Evolutionary conservation across 2,329 filamentous ascomycete genomes (phyloP).

Genomic region (Neonectria sp.): DNA sequence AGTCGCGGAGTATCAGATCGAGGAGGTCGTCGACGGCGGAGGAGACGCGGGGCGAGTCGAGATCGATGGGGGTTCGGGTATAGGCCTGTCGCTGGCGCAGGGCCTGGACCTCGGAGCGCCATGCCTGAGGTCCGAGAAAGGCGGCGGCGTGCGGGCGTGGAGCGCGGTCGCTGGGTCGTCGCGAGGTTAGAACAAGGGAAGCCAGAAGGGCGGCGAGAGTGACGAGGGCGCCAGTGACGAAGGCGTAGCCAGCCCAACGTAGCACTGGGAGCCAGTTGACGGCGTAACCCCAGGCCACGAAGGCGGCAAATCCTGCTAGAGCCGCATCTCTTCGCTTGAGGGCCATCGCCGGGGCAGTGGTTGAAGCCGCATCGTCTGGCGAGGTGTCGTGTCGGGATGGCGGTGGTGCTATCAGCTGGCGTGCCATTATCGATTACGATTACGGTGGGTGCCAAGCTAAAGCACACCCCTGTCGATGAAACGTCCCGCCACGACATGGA

Average conservation of each 20-base stretch:
- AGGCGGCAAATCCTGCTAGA: slow-evolving; percentile 77
- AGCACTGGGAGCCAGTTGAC: slow-evolving; percentile 87
- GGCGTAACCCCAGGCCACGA: slow-evolving; percentile 90
- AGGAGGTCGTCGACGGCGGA: slow-evolving; percentile 85
- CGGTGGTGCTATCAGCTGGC: slow-evolving; percentile 38
- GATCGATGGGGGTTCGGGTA: slow-evolving; percentile 78
- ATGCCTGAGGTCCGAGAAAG: slow-evolving; percentile 75
- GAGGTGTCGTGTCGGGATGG: slow-evolving; percentile 41
- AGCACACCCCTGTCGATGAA: slow-evolving; percentile 36
- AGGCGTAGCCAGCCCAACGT: slow-evolving; percentile 89
- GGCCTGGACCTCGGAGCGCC: slow-evolving; percentile 79
- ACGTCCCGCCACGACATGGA: slow-evolving; percentile 6
- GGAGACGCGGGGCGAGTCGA: slow-evolving; percentile 83
- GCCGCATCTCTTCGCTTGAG: slow-evolving; percentile 81
- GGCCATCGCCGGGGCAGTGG: slow-evolving; percentile 69
- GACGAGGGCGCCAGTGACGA: slow-evolving; percentile 77
- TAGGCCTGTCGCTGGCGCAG: slow-evolving; percentile 78
- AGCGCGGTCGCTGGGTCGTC: slow-evolving; percentile 60
- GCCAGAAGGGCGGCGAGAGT: slow-evolving; percentile 69
- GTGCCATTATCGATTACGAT: slow-evolving; percentile 41
- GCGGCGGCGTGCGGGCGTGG: slow-evolving; percentile 63
- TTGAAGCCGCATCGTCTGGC: slow-evolving; percentile 52
- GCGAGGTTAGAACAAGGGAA: slow-evolving; percentile 69
- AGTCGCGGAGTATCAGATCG: slow-evolving; percentile 83
- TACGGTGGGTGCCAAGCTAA: slow-evolving; percentile 41